Base-by-base conservation (phyloP, 805 yeast species). In the Hanseniaspora singularis region DNA sequence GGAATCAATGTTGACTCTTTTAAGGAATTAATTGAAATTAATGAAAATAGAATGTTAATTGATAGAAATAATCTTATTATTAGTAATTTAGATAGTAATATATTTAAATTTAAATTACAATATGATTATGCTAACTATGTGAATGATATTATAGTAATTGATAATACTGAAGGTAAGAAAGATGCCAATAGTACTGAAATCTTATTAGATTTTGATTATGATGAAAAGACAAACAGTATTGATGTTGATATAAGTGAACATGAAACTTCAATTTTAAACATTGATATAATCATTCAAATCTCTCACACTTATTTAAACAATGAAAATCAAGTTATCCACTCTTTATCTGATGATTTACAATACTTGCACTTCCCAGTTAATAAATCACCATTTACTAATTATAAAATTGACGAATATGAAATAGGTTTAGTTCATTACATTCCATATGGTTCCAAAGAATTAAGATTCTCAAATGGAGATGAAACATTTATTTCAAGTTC, bases 21-120 rank as follows among this genome's bases (percentile, higher is more conserved):
- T 19, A 44, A 44, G 19, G 24, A 23, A 11, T 9, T 44, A 11
- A n/a, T 44, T 9, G 41, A 44, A 18, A 30, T 44, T 7, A 44
- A 31, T 37, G 48, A 44, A 12, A 44, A 44, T 14, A 44, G 48
- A 44, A 30, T 44, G 41, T 14, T 44, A 14, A 44, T 44, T 31
- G 41, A 44, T 16, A 36, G 48, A 44, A 44, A 37, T 11, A 36
- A 44, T 20, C 30, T 44, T 32, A 15, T 44, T 4, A 14, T 44
- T 31, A 30, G 33, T 24, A 41, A 43, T 14, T 2, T 37, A 18
- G 38, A 16, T 12, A 34, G 19, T 3, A 3, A 33, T 4, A 18
- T 14, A 2, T n/a, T 39, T 14, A 33, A 45, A 24, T 45, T 38
- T 18, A 38, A 32, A 20, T 9, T 45, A n/a, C 31, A 36, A 15